Percentiles rank a stretch among this genome's conserved stretches.
phyloP scores from a whole-genome alignment of 2,329 filamentous ascomycete genomes.

The Conoideocrella luteorostrata region DNA sequence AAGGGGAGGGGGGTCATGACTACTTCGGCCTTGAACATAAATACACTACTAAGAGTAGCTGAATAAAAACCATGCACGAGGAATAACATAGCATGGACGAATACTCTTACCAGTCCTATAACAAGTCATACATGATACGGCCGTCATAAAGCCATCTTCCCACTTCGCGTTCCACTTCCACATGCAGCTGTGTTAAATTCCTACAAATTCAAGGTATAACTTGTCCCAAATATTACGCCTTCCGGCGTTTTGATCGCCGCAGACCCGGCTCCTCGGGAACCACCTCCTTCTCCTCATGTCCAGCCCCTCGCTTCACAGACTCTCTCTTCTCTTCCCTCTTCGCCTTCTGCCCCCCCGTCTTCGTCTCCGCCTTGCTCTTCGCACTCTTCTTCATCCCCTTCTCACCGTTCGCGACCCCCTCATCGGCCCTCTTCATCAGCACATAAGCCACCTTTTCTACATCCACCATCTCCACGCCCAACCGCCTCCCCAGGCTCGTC shows the following conservation, averaged over 20 bases:
- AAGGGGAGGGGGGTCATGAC: too few relatives aligned
- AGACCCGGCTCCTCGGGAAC: background rate
- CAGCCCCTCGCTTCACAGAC: background rate
- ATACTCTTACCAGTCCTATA: too few relatives aligned
- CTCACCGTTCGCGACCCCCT: background rate
- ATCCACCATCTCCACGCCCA: slow-evolving; percentile 53
- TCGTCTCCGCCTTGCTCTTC: background rate
- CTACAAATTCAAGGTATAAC: too few relatives aligned
- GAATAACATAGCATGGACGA: too few relatives aligned
- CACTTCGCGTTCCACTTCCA: too few relatives aligned
- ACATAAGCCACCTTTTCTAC: slow-evolving; percentile 68
- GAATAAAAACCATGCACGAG: too few relatives aligned
- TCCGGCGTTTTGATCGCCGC: slow-evolving; percentile 4
- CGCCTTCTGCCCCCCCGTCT: background rate
- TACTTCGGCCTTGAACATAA: too few relatives aligned
- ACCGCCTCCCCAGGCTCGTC: slow-evolving; percentile 35
- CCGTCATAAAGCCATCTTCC: too few relatives aligned
- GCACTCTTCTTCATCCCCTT: background rate
- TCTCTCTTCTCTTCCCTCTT: background rate
- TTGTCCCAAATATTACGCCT: too few relatives aligned
- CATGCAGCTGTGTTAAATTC: too few relatives aligned
- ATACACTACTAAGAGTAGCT: too few relatives aligned
- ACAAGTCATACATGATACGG: too few relatives aligned
- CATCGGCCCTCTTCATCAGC: slow-evolving; percentile 39
- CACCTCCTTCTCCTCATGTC: background rate